Base-by-base conservation (phyloP, 306 rosid genomes). In the Notholithocarpus densiflorus region DNA sequence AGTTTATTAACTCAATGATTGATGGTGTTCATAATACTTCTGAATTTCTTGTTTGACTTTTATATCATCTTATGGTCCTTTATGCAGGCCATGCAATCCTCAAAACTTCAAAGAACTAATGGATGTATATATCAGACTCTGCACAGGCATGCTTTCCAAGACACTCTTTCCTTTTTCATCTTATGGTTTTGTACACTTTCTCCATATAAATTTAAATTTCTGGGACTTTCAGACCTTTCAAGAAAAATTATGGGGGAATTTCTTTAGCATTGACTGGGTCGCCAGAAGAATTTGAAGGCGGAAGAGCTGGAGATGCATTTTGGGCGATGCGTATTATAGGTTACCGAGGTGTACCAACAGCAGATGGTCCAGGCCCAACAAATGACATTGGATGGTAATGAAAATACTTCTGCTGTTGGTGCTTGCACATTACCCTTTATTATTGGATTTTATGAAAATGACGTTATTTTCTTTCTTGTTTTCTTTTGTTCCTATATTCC, bases 251-350 rank as follows among this genome's bases (percentile, higher is more conserved):
- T 95, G 97, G 93, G 4, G 98, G 98, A 78, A 91, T 95, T 43
- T 97, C 96, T 74, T 82, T 93, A 73, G 99, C 93, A 72, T 76
- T 93, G 87, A 93, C 94, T 14, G 98, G 97, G 76, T 88, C 97
- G 8, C 91, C 96, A 7, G 82, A 90, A 76, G 99, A 93, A 83
- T 93, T 95, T 77, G 99, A 95, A 85, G 99, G 96, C 54, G 84
- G 87, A 8, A 91, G 94, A 87, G 99, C 98, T 37, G 98, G 98
- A 70, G 82, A 95, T 84, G 88, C 99, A 56, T 95, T 95, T 80
- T 95, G 98, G 98, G 94, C 88, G 13, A 88, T 86, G 90, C 89
- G 99, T 45, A 85, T 92, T 43, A 83, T 91, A 19, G 99, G 98
- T 81, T 93, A 95, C 80, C 99, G 92, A 1, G 93, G 82, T 54